Conservation (phyloP, 352 stramenopile genomes). For the Globisporangium cylindrosporum region DNA sequence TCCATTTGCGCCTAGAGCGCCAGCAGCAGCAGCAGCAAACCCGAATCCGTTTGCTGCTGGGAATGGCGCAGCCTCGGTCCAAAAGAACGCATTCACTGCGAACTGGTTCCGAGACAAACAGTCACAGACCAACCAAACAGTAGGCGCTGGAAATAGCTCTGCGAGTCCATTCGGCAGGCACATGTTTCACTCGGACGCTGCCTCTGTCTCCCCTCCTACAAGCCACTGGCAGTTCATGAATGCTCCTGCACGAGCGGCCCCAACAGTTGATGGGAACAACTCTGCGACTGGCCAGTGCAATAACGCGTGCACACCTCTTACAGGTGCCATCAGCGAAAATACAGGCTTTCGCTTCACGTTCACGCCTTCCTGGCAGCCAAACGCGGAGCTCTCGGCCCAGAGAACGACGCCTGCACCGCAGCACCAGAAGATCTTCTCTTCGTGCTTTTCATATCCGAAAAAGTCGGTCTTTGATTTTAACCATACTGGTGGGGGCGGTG, state of each 20-base stretch:
- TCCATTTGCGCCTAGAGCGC: background rate
- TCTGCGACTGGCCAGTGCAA: background rate
- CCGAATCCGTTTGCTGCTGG: conserved; percentile 5
- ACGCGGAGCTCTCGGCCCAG: background rate
- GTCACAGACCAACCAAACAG: background rate
- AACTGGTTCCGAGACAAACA: background rate
- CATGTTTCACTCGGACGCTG: background rate
- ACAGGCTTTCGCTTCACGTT: conserved; percentile 12
- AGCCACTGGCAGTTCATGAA: background rate
- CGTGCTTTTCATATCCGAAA: conserved; percentile 7
- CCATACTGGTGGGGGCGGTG: too few relatives aligned
- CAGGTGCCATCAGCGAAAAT: background rate
- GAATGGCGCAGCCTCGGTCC: background rate
- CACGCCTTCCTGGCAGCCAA: conserved; percentile 11
- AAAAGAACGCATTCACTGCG: background rate
- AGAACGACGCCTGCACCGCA: background rate
- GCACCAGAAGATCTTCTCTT: background rate
- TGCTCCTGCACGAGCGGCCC: background rate
- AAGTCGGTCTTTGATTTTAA: background rate
- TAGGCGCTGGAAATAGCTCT: background rate
- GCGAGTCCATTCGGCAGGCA: background rate
- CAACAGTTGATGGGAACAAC: background rate
- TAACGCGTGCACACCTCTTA: background rate
- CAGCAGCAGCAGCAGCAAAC: background rate
- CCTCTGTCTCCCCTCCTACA: background rate